Base-by-base conservation (phyloP, 495 filamentous ascomycete genomes). In the Neurospora sp. region DNA sequence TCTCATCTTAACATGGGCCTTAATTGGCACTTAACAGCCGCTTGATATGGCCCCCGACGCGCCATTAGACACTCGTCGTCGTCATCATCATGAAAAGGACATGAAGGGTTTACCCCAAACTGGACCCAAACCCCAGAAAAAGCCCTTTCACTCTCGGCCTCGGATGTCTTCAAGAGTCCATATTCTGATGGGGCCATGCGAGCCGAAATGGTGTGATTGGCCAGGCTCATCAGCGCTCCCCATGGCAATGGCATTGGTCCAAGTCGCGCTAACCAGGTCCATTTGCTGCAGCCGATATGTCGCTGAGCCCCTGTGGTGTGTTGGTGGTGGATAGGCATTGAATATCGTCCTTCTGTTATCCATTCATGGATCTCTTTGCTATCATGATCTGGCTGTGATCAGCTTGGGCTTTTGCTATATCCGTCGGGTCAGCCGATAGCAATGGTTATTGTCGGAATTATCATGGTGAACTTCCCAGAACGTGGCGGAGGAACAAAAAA, bases 211-310 rank as follows among this genome's bases (percentile, higher is more conserved):
- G 54, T 69, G 45, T 75, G 74, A 81, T 81, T 83, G 80, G 80
- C 15, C 66, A 37, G 39, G 71, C 71, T 71, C 71, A 77, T 76
- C 69, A 70, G 72, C 48, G 54, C 54, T 62, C 28, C 54, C 54
- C 54, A 76, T 76, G 74, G 77, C 74, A 82, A 77, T 77, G 76
- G 77, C 74, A 83, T 82, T 83, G 81, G 81, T 73, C 77, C 74
- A 74, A 73, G 73, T 74, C 79, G 75, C 82, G 82, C 82, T 83
- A 83, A 79, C 81, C 81, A 77, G 81, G 79, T 42, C 66, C 69
- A 39, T 42, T 40, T 71, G 72, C 69, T 75, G 72, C 75, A 74
- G 74, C 73, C 73, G 71, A 73, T 75, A 74, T 74, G 39, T 71
- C 73, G 74, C 72, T 62, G 74, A 59, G 48, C 24, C 24, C 24